Percentiles rank a stretch among this genome's conserved stretches.
These are phyloP conservation scores for Globisporangium middletonii DNA, from an alignment of 352 stramenopile species.

Conservation along the genomic window DNA sequence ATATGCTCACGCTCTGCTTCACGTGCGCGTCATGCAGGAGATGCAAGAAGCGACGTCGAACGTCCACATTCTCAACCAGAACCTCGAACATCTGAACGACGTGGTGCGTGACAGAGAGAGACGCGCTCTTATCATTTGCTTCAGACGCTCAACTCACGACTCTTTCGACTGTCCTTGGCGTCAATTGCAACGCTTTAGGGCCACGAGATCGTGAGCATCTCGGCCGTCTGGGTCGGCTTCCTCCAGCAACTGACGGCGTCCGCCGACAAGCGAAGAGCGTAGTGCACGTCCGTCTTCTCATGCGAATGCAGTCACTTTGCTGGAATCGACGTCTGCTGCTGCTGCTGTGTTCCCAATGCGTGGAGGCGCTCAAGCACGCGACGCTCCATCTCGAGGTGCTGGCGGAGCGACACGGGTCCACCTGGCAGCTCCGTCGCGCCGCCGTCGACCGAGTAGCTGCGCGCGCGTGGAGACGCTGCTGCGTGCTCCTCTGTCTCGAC, in stretches of 20 bases:
- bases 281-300: slow-evolving; percentile 2
- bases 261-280: slow-evolving; percentile 33
- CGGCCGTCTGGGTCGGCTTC: slow-evolving; percentile 65
- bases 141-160: too few relatives aligned
- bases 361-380: slow-evolving; percentile 45
- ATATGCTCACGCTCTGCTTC: neutral
- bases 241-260: slow-evolving; percentile 46
- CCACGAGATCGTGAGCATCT: slow-evolving; percentile 69
- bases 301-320: slow-evolving; percentile 3
- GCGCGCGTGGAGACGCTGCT: slow-evolving; percentile 7
- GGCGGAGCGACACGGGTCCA: slow-evolving; percentile 40
- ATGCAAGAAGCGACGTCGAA: slow-evolving; percentile 81
- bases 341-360: slow-evolving; percentile 25
- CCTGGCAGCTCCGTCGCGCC: slow-evolving; percentile 20
- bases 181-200: slow-evolving; percentile 25
- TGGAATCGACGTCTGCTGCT: slow-evolving; percentile 10
- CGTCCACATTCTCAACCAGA: slow-evolving; percentile 75
- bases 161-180: neutral
- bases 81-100: slow-evolving; percentile 77
- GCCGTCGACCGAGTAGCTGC: slow-evolving; percentile 9
- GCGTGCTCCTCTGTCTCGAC: slow-evolving; percentile 46
- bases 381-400: slow-evolving; percentile 53
- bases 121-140: too few relatives aligned
- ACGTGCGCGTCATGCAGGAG: slow-evolving; percentile 17
- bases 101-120: slow-evolving; percentile 31